Percentiles rank a stretch among this genome's conserved stretches.
phyloP scores from a whole-genome alignment of 73 alveolate species.

The Effrenium voratum region DNA sequence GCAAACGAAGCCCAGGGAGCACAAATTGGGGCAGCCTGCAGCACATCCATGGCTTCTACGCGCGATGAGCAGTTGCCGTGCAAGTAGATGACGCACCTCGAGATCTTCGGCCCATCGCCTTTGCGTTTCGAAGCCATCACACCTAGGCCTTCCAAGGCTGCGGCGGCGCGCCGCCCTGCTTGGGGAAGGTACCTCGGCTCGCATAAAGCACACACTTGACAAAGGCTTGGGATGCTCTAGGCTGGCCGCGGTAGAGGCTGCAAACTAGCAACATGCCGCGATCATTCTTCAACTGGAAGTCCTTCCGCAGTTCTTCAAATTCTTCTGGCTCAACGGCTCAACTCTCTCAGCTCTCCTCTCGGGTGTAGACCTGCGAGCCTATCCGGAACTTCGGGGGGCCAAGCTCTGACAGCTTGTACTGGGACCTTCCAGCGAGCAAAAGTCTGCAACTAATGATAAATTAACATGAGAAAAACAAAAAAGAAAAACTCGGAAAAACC shows the following conservation, averaged over 20 bases:
- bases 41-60: slow-evolving; percentile 95
- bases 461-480: background rate
- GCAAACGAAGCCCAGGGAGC: background rate
- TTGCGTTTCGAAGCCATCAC: background rate
- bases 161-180: background rate
- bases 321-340: background rate
- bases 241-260: slow-evolving; percentile 35
- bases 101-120: slow-evolving; percentile 3
- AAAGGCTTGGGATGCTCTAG: no score
- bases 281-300: slow-evolving; percentile 52
- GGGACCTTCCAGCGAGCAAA: slow-evolving; percentile 33
- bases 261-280: slow-evolving; percentile 83
- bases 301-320: background rate
- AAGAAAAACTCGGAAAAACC: background rate
- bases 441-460: background rate
- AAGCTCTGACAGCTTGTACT: slow-evolving; percentile 82
- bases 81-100: slow-evolving; percentile 96
- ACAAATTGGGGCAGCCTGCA: slow-evolving; percentile 19
- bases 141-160: background rate
- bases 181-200: background rate
- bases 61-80: slow-evolving; percentile 98
- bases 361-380: slow-evolving; percentile 55
- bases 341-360: slow-evolving; percentile 34
- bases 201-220: background rate
- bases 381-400: slow-evolving; percentile 81